Evolutionary conservation across 257 asterid genomes (phyloP), one percentile per base, ranked within the genome.

Genomic region (Anisodus tanguticus): DNA sequence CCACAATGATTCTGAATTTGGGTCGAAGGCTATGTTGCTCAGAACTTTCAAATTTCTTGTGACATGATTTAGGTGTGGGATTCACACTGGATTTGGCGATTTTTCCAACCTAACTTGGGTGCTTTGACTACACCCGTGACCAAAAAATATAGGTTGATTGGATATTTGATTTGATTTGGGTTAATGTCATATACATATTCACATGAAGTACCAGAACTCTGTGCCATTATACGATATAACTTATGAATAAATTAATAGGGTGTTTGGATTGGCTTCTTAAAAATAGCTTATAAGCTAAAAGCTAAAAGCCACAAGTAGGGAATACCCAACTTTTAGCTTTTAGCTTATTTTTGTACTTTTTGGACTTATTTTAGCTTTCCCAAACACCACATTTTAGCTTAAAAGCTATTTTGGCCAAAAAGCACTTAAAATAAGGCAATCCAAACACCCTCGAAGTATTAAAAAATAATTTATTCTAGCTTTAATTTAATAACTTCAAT

Each of bases 41-140:
- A 64, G 70, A 64, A 26, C 70, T 37, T 67, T 37, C 72, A 66
- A 31, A 66, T 11, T 31, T 66, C 72, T 66, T 66, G n/a, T 31
- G 11, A 15, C 43, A 12, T 66, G 19, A 31, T 66, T 66, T 11
- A 17, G 72, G 72, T 31, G 72, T 66, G 72, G 45, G n/a, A 66
- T 66, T 45, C n/a, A 31, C 72, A 66, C n/a, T 66, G 47, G 72
- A 66, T 66, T 26, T 12, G 45, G 72, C 4, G 13, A 64, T 13
- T 31, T 12, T 55, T 12, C 31, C 4, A 66, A 66, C 31, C 45
- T 66, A 66, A 64, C 43, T 66, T 26, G 4, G 45, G 45, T 26
- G 4, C 45, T 26, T 64, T 31, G 71, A 26, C 45, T 31, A 31
- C 70, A 4, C 70, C 41, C 70, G 19, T 10, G 35, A 63, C 51